Base-by-base conservation (phyloP, 2,329 filamentous ascomycete genomes). In the Pseudogymnoascus sp. region DNA sequence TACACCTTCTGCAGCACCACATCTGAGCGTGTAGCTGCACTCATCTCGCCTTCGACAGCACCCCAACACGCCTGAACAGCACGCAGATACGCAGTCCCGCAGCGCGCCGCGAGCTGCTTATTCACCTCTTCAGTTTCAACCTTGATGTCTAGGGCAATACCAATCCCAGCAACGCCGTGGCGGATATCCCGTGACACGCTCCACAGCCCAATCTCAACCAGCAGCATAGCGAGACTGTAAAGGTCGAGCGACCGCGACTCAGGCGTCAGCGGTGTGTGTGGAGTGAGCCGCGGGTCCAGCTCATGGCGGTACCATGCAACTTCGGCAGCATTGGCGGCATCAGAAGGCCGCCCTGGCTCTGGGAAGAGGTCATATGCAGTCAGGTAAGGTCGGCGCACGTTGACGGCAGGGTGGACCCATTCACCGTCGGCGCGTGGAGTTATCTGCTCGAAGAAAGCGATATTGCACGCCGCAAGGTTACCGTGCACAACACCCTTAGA, bases 181-280 rank as follows among this genome's bases (percentile, higher is more conserved):
- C 71, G 69, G 37, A 73, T 66, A 35, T 71, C 68, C 0, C 65
- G 74, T 13, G 91, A 77, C 9, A 84, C 85, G 3, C 82, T 84
- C 89, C 89, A 93, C 7, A 92, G 74, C 5, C 89, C 89, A 60
- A 92, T 84, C 5, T 89, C 89, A 2, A 92, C 77, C 0, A 93
- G 78, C 3, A 91, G 75, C 75, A 91, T 82, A 15, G 87, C 87
- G 1, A 93, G 77, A 5, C 87, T 86, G 70, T 91, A 91, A 1
- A 92, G 75, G 64, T 92, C 89, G 33, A 84, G 75, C 0, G 83
- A 79, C 39, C 84, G 82, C 40, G 80, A 81, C 61, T 85, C 82
- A 1, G 80, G 76, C 4, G 78, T 79, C 8, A 83, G 70, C 0
- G 79, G 78, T 0, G 81, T 81, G 21, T 78, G 73, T 3, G 76